Base-by-base conservation (phyloP, 345 rosid species). In the Hibiscus tridactylites region DNA sequence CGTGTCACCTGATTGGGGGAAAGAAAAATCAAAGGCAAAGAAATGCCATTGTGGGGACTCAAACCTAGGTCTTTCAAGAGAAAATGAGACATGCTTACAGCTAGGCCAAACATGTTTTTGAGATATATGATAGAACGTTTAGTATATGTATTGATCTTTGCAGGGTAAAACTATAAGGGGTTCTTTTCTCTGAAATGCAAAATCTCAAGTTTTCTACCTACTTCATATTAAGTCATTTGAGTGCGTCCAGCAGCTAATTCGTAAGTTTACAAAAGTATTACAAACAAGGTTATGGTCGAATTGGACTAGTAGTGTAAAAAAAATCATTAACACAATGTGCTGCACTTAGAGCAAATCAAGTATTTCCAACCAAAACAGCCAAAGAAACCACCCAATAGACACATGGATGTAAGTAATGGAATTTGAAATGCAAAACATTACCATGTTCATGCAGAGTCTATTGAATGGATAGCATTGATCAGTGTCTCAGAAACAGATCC, bases 401-500 rank as follows among this genome's bases (percentile, higher is more conserved):
- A 47, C 26, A 53, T 61, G 15, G 6, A 65, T 17, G 31, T 53
- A 61, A 35, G 58, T 57, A 37, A 69, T 24, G 5, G 65, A 68
- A 24, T 66, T 56, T 10, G 58, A 65, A 44, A 37, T 70, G 62
- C 56, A 58, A 67, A 78, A 78, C 80, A 65, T 73, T 76, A 72
- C 78, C 78, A 78, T 8, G 63, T 81, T 65, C 47, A 72, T 65
- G 73, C 73, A 63, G 68, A 61, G 72, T 73, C 83, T 58, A 49
- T 47, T 67, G 81, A 81, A 71, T 75, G 80, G 47, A 80, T 80
- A 57, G 89, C 88, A 54, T 81, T 80, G 59, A 92, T 79, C 57
- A 92, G 90, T 26, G 78, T 79, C 64, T 85, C 97, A 31, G 98
- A 89, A 73, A 85, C 75, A 76, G 85, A 76, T 79, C 82, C 86